Conservation (phyloP, 768 basidiomycete species). For the Inosperma sp. region DNA sequence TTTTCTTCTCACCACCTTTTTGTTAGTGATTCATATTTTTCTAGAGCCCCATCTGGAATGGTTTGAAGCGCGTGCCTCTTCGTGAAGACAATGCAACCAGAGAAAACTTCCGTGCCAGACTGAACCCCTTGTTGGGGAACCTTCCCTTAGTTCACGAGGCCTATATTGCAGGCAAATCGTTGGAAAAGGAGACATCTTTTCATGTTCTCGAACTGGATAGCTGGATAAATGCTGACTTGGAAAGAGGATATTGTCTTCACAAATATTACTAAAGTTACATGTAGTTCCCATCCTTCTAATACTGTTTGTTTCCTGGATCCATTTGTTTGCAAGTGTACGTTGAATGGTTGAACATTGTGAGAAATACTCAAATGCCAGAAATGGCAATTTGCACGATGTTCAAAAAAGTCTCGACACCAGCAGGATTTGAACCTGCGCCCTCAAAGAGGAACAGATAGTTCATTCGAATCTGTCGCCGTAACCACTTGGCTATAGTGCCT, state of each 20-base stretch:
- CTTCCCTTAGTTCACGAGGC: slow-evolving; percentile 38
- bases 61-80: slow-evolving; percentile 41
- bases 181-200: slow-evolving; percentile 13
- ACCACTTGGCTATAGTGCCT: slow-evolving; percentile 67
- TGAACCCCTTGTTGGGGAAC: slow-evolving; percentile 46
- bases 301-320: neutral
- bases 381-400: too few species aligned
- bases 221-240: slow-evolving; percentile 25
- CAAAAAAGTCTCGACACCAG: slow-evolving; percentile 28
- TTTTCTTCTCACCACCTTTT: neutral
- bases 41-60: slow-evolving; percentile 36
- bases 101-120: slow-evolving; percentile 33
- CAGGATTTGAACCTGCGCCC: slow-evolving; percentile 37
- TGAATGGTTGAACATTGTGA: too few species aligned
- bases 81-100: slow-evolving; percentile 36
- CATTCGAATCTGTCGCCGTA: slow-evolving; percentile 71
- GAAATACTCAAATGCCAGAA: too few species aligned
- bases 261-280: slow-evolving; percentile 9
- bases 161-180: slow-evolving; percentile 10
- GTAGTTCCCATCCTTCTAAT: neutral
- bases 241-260: slow-evolving; percentile 24
- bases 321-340: neutral
- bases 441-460: slow-evolving; percentile 26
- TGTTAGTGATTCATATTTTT: slow-evolving; percentile 27
- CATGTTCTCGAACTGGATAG: slow-evolving; percentile 23